Evolutionary conservation across 1,284 basidiomycete genomes (phyloP).

Genomic region (Moesziomyces sp.): DNA sequence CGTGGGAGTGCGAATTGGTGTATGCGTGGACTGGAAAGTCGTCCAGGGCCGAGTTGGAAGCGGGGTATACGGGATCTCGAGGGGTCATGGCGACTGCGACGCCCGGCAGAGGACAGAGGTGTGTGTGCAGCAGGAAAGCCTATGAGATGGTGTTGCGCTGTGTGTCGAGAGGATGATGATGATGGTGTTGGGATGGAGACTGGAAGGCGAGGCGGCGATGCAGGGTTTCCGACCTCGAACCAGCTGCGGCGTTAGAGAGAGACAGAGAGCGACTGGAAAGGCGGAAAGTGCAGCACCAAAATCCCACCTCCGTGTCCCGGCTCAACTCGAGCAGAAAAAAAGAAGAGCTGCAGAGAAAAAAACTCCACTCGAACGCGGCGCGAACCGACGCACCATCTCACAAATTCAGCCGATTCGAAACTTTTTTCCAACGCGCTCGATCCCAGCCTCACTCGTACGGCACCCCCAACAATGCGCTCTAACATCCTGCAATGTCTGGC

Average conservation of each 20-base stretch:
- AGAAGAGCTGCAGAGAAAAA: constrained; percentile 4
- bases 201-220: constrained; percentile 1
- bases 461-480: neutral
- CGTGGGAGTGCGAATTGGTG: neutral
- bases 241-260: neutral
- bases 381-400: too few species aligned
- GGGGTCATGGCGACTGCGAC: constrained; percentile 1
- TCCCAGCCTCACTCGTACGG: neutral
- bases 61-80: neutral
- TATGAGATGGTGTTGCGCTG: neutral
- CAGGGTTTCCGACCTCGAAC: neutral
- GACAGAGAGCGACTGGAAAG: neutral
- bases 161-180: constrained; percentile 1
- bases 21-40: neutral
- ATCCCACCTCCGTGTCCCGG: too few species aligned
- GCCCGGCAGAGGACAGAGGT: neutral
- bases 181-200: neutral
- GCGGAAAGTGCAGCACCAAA: neutral
- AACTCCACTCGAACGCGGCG: constrained; percentile 2
- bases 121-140: neutral
- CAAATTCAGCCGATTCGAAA: constrained; percentile 1
- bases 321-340: neutral
- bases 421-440: constrained; percentile 1
- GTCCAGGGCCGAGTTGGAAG: neutral
- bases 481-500: neutral